Percentiles rank a stretch among this genome's conserved stretches.
These are phyloP conservation scores for Fagopyrum homotropicum DNA, from an alignment of 148 eudicot genomes.

Conservation along the genomic window DNA sequence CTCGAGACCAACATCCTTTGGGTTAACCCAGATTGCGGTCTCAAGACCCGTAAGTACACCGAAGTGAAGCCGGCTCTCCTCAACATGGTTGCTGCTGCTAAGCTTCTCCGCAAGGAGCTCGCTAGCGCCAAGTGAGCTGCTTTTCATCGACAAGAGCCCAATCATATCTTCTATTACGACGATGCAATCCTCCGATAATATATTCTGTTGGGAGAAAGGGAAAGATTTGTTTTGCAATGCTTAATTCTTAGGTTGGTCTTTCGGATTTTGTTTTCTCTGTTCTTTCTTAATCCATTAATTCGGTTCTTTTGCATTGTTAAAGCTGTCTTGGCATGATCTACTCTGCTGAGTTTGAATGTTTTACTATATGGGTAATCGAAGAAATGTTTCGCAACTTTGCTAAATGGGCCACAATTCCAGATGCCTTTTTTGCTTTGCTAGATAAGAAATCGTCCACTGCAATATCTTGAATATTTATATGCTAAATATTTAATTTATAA, in stretches of 20 bases:
- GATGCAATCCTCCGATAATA: neutral
- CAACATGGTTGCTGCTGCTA: conserved; percentile 84
- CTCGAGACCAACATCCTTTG: conserved; percentile 88
- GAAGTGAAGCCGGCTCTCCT: conserved; percentile 83
- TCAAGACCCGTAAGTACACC: conserved; percentile 85
- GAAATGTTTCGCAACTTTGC: neutral
- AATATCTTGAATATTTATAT: no score
- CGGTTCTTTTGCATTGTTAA: neutral
- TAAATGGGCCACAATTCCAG: no score
- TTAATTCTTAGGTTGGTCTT: neutral
- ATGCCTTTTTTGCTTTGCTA: no score
- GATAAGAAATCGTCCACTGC: no score
- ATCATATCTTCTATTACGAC: neutral
- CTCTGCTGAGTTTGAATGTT: neutral
- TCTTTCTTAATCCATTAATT: neutral
- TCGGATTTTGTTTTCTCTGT: neutral
- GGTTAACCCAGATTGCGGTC: conserved; percentile 99
- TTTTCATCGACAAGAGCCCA: neutral
- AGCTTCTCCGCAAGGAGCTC: conserved; percentile 71
- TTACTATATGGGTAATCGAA: neutral
- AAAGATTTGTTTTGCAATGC: neutral
- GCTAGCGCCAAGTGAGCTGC: conserved; percentile 63
- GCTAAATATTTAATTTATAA: no score
- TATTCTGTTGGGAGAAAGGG: neutral
- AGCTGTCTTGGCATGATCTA: neutral